Evolutionary conservation across 805 yeast genomes (phyloP).

Genomic region (Candida caryicola): DNA sequence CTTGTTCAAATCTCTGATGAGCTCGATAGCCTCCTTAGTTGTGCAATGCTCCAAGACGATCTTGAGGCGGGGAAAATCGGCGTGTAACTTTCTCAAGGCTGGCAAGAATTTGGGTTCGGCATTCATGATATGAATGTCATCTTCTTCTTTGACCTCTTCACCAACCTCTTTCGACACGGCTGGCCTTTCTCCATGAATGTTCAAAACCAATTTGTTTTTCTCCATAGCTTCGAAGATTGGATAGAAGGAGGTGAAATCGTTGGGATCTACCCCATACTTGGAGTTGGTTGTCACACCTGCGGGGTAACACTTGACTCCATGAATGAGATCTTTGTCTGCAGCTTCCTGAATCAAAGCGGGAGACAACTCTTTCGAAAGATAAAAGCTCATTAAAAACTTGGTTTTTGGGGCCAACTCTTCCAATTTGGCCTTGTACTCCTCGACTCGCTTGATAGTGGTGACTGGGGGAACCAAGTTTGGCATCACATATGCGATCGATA

Average conservation of each 20-base stretch:
- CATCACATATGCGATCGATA: slow-evolving; percentile 90
- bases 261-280: slow-evolving; percentile 85
- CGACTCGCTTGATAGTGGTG: slow-evolving; percentile 69
- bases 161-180: slow-evolving; percentile 29
- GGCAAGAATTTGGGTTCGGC: slow-evolving; percentile 95
- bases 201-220: slow-evolving; percentile 69
- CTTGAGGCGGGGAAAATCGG: slow-evolving; percentile 79
- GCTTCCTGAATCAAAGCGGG: slow-evolving; percentile 85
- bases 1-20: slow-evolving; percentile 63
- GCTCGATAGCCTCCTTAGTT: slow-evolving; percentile 80
- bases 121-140: slow-evolving; percentile 81
- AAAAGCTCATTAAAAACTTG: slow-evolving; percentile 88
- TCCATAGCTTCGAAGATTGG: slow-evolving; percentile 90
- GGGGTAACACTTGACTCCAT: slow-evolving; percentile 95
- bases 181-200: slow-evolving; percentile 96
- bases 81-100: slow-evolving; percentile 73
- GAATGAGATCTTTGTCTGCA: slow-evolving; percentile 60
- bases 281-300: slow-evolving; percentile 99
- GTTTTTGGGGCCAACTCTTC: slow-evolving; percentile 73
- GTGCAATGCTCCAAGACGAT: slow-evolving; percentile 95
- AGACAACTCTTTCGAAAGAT: slow-evolving; percentile 72
- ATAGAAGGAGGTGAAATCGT: slow-evolving; percentile 83
- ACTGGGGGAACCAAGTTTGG: slow-evolving; percentile 94
- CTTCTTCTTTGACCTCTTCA: slow-evolving; percentile 45
- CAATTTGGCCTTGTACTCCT: slow-evolving; percentile 63